These are phyloP conservation scores for Globisporangium barbulae DNA, from an alignment of 352 stramenopile species.

Conservation along the genomic window DNA sequence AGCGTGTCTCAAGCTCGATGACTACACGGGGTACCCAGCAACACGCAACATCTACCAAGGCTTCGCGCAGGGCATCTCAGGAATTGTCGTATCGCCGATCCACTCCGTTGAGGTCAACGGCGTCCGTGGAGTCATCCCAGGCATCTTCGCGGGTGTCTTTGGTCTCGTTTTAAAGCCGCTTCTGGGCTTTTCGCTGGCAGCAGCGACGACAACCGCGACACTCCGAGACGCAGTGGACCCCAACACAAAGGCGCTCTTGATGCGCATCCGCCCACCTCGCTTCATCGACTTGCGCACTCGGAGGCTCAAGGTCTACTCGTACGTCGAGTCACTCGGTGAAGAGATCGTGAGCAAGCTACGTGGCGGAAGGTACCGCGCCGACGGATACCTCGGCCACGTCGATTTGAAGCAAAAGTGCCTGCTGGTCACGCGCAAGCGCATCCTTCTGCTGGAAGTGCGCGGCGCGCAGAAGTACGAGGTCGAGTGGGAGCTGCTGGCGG, in stretches of 20 bases:
- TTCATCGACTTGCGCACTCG: slow-evolving; percentile 82
- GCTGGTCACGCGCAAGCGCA: slow-evolving; percentile 79
- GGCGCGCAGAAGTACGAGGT: slow-evolving; percentile 68
- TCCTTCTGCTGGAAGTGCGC: slow-evolving; percentile 77
- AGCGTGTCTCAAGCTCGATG: slow-evolving; percentile 82
- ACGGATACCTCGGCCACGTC: slow-evolving; percentile 82
- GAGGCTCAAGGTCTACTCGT: slow-evolving; percentile 82
- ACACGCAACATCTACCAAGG: slow-evolving; percentile 87
- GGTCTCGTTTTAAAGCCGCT: slow-evolving; percentile 82
- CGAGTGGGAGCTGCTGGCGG: slow-evolving; percentile 73
- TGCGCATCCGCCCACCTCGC: slow-evolving; percentile 70
- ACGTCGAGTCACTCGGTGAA: slow-evolving; percentile 85
- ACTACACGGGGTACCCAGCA: slow-evolving; percentile 85
- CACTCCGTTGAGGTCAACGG: slow-evolving; percentile 80
- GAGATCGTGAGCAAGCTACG: slow-evolving; percentile 82
- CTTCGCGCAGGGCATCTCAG: slow-evolving; percentile 81
- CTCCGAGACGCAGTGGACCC: slow-evolving; percentile 77
- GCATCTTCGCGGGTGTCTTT: slow-evolving; percentile 73
- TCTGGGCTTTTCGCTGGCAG: slow-evolving; percentile 71
- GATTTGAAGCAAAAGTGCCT: slow-evolving; percentile 84
- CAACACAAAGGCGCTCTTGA: slow-evolving; percentile 77
- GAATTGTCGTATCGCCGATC: slow-evolving; percentile 81
- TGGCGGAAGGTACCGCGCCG: slow-evolving; percentile 65
- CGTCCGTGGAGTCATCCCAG: slow-evolving; percentile 68
- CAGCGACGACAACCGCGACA: slow-evolving; percentile 63